phyloP scores from a whole-genome alignment of 106 monocot genomes.

The Acorus calamus region DNA sequence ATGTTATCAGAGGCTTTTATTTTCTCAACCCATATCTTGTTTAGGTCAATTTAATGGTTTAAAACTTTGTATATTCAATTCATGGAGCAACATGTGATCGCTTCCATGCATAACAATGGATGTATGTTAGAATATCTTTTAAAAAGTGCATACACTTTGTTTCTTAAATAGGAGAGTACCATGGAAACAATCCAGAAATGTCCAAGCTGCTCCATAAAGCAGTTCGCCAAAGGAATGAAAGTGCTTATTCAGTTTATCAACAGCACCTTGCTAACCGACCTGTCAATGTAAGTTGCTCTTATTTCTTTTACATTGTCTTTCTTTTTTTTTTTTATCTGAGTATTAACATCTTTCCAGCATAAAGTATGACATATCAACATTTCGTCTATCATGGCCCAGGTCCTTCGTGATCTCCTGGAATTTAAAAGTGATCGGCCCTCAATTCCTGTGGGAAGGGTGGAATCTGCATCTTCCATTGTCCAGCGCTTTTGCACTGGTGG shows the following conservation, averaged over 20 bases:
- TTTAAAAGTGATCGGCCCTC: slow-evolving; percentile 72
- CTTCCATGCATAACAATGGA: no score
- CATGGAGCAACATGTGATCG: no score
- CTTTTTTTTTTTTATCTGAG: no score
- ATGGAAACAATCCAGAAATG: slow-evolving; percentile 98
- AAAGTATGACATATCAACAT: no score
- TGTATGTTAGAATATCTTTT: no score
- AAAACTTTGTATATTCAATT: slow-evolving; percentile 2
- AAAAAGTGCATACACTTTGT: no score
- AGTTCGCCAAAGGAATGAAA: slow-evolving; percentile 90
- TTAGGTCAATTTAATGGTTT: background rate
- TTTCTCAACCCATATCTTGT: no score
- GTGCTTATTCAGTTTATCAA: slow-evolving; percentile 81
- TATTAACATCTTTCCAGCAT: no score
- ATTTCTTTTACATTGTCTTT: background rate
- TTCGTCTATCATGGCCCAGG: slow-evolving; percentile 18
- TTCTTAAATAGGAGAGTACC: slow-evolving; percentile 66
- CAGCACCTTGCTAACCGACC: slow-evolving; percentile 93
- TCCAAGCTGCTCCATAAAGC: slow-evolving; percentile 97
- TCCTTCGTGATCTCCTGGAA: slow-evolving; percentile 92
- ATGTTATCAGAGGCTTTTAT: no score
- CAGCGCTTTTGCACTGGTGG: slow-evolving; percentile 97
- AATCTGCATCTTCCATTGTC: slow-evolving; percentile 82
- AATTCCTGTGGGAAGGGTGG: slow-evolving; percentile 94
- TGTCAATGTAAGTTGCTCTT: slow-evolving; percentile 53